Evolutionary conservation across 2,329 filamentous ascomycete genomes (phyloP), one percentile per base, ranked within the genome.

Genomic region (Calonectria hongkongensis): DNA sequence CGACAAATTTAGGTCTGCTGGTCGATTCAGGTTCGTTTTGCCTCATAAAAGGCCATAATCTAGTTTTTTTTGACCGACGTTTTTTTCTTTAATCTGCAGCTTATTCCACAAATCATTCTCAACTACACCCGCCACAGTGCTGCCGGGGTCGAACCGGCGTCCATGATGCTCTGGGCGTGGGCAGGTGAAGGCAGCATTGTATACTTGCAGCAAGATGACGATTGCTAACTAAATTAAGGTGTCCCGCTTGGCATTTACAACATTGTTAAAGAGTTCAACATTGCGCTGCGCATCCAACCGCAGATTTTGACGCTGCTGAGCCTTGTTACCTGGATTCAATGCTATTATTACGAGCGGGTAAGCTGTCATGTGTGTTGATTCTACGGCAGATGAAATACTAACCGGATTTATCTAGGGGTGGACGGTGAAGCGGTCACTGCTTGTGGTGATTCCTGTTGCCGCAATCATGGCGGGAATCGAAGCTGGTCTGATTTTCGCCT

Each of bases 141-240:
- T 1, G 89, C 86, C 0, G 92, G 92, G 0, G 85, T 94, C 0
- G 92, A 94, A 63, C 88, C 90, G 0, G 90, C 90, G 0, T 94
- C 94, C 92, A 94, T 94, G 92, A 88, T 94, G 80, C 86, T 94
- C 2, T 94, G 92, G 88, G 91, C 91, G 0, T 90, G 87, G 84
- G 92, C 92, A 1, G 92, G 33, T 36, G 33, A 36, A 13, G 10
- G 10, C 33, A 36, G 10, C 7, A 13, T 13, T 36, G 6, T 36
- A 10, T 36, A 36, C 7, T 36, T 36, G 8, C 7, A 36, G 2
- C 33, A 36, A 36, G 33, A 36, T 9, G 3, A 36, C 33, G 12
- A 36, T 36, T 13, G 12, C 12, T 36, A 13, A 36, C 33, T 10
- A 36, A 36, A 13, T 12, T 6, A 36, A 36, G 33, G 92, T 0